Percentiles rank a stretch among this genome's conserved stretches.
Conservation (phyloP, 2,329 filamentous ascomycete species). For the Fusarium subtropicale region DNA sequence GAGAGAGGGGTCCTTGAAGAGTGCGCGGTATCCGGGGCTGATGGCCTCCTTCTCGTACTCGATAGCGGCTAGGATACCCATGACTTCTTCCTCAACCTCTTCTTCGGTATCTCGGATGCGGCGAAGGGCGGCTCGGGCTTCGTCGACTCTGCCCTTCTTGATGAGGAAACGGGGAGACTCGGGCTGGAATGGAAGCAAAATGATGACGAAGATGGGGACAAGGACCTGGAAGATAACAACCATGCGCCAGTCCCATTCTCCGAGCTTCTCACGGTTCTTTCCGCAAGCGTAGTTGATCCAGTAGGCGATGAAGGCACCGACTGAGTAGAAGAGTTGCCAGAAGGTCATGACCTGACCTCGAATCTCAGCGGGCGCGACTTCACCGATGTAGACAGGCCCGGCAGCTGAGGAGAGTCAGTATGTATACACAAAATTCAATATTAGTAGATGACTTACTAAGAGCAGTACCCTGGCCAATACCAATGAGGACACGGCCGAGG, state of each 20-base stretch:
- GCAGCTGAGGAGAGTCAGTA: constrained; percentile 58
- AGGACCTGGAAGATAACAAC: constrained; percentile 79
- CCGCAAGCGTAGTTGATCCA: constrained; percentile 73
- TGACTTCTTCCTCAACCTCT: constrained; percentile 74
- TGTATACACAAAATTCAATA: neutral
- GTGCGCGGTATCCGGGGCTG: constrained; percentile 69
- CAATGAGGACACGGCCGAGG: constrained; percentile 74
- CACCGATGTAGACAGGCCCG: constrained; percentile 77
- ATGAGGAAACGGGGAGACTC: constrained; percentile 77
- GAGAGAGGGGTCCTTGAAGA: constrained; percentile 77
- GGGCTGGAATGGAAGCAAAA: constrained; percentile 72
- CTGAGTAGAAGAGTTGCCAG: constrained; percentile 74
- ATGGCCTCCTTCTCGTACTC: constrained; percentile 79
- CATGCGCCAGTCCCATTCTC: constrained; percentile 80
- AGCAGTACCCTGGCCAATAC: constrained; percentile 76
- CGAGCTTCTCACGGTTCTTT: constrained; percentile 65
- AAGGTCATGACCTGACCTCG: constrained; percentile 74
- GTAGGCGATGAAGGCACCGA: constrained; percentile 65
- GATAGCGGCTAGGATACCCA: constrained; percentile 73
- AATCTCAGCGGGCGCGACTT: constrained; percentile 72
- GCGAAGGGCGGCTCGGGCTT: constrained; percentile 68
- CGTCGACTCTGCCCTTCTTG: constrained; percentile 69
- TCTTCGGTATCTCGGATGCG: constrained; percentile 72
- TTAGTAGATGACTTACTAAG: constrained; percentile 53
- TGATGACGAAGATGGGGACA: constrained; percentile 71